phyloP scores from a whole-genome alignment of 2,329 filamentous ascomycete genomes.

The Dissoconium aciculare region DNA sequence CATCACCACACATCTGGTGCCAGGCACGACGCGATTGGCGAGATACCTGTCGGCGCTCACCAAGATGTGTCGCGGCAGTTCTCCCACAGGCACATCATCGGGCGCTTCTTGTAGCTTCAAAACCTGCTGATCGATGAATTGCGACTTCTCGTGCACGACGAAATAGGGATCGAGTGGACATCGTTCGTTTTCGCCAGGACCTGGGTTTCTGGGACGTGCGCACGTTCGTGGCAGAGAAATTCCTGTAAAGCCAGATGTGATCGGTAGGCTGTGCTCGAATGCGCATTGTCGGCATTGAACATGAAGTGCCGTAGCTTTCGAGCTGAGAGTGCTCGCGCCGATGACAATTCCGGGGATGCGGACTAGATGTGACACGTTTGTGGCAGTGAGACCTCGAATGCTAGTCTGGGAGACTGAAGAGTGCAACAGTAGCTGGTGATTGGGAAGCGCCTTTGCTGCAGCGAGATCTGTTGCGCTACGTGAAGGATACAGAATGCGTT shows the following conservation, averaged over 20 bases:
- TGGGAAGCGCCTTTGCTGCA: constrained; percentile 37
- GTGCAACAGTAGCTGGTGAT: constrained; percentile 89
- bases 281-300: constrained; percentile 83
- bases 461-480: constrained; percentile 47
- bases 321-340: constrained; percentile 88
- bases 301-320: constrained; percentile 75
- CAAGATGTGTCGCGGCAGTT: constrained; percentile 84
- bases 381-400: constrained; percentile 84
- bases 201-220: constrained; percentile 35
- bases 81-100: constrained; percentile 92
- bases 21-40: constrained; percentile 88
- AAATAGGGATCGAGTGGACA: constrained; percentile 94
- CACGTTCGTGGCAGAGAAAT: constrained; percentile 73
- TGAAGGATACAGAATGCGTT: constrained; percentile 79
- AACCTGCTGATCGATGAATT: constrained; percentile 94
- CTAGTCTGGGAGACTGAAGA: constrained; percentile 82
- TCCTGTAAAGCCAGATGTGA: constrained; percentile 76
- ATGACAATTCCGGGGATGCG: constrained; percentile 96
- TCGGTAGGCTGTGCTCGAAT: constrained; percentile 51
- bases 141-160: constrained; percentile 82
- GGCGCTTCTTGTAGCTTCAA: constrained; percentile 96
- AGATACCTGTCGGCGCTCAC: constrained; percentile 94
- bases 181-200: constrained; percentile 52
- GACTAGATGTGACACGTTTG: constrained; percentile 86
- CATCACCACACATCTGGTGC: constrained; percentile 86